phyloP scores from a whole-genome alignment of 805 yeast species.

The Sungouiozyma ichnusensis region DNA sequence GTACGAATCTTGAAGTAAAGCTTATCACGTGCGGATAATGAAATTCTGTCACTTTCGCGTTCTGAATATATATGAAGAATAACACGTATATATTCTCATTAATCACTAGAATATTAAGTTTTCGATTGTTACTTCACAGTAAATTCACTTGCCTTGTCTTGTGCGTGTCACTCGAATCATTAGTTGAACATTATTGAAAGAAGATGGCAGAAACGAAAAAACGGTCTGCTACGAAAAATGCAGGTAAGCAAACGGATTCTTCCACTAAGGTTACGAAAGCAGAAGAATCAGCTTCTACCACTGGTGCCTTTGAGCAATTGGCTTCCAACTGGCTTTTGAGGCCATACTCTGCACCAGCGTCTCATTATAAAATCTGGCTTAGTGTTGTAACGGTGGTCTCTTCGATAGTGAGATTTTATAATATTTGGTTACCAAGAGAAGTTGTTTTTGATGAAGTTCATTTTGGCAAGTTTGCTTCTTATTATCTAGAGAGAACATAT shows the following conservation, averaged over 20 bases:
- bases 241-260: background rate
- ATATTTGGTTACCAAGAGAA: slow-evolving; percentile 53
- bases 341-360: slow-evolving; percentile 21
- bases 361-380: slow-evolving; percentile 39
- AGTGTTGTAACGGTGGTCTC: slow-evolving; percentile 54
- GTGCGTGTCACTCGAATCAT: background rate
- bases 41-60: no score
- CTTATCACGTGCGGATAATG: no score
- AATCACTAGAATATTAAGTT: no score
- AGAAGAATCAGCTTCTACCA: background rate
- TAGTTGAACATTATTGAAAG: background rate
- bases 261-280: background rate
- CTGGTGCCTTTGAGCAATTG: slow-evolving; percentile 5
- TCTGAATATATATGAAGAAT: no score
- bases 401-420: slow-evolving; percentile 53
- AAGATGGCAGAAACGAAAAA: background rate
- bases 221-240: background rate
- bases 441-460: slow-evolving; percentile 85
- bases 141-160: background rate
- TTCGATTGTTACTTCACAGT: no score
- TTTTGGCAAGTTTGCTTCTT: slow-evolving; percentile 76
- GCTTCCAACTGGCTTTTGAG: slow-evolving; percentile 23
- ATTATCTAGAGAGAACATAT: slow-evolving; percentile 80
- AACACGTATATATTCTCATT: background rate
- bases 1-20: no score